These are phyloP conservation scores for Pseudocercospora crystallina DNA, from an alignment of 2,329 filamentous ascomycete species.

Conservation along the genomic window DNA sequence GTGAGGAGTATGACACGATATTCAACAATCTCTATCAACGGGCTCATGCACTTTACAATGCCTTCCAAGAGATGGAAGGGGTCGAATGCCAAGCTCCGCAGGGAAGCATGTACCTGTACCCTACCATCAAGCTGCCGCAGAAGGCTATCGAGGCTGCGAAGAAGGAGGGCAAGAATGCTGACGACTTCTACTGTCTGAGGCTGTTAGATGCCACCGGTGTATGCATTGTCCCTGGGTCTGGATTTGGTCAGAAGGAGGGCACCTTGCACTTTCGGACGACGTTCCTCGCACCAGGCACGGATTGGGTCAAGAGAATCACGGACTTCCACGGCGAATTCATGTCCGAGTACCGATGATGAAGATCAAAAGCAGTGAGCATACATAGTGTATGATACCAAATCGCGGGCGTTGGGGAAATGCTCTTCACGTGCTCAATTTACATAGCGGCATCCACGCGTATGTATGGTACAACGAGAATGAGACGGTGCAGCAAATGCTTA, in stretches of 20 bases:
- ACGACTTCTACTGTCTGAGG: slow-evolving; percentile 92
- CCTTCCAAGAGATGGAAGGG: slow-evolving; percentile 93
- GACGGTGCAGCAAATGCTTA: not conserved
- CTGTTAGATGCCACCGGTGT: slow-evolving; percentile 92
- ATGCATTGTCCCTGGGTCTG: slow-evolving; percentile 87
- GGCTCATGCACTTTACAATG: slow-evolving; percentile 81
- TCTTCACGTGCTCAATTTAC: too few relatives aligned
- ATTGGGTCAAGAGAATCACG: slow-evolving; percentile 84
- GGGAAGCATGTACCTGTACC: slow-evolving; percentile 99
- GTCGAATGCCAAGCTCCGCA: slow-evolving; percentile 87
- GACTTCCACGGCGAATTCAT: slow-evolving; percentile 93
- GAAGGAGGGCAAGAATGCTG: slow-evolving; percentile 70
- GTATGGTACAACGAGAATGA: not conserved
- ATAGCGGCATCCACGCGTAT: too few relatives aligned
- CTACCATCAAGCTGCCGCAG: slow-evolving; percentile 76
- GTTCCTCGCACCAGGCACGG: slow-evolving; percentile 92
- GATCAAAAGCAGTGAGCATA: not conserved
- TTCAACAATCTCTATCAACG: slow-evolving; percentile 75
- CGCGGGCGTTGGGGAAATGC: not conserved
- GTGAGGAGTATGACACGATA: slow-evolving; percentile 80
- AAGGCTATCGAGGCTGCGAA: slow-evolving; percentile 76
- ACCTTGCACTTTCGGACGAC: slow-evolving; percentile 95
- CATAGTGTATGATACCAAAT: not conserved
- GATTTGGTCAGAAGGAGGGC: slow-evolving; percentile 90
- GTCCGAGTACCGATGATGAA: slow-evolving; percentile 63